Conservation (phyloP, 345 rosid genomes). For the Crucihimalaya himalaica region DNA sequence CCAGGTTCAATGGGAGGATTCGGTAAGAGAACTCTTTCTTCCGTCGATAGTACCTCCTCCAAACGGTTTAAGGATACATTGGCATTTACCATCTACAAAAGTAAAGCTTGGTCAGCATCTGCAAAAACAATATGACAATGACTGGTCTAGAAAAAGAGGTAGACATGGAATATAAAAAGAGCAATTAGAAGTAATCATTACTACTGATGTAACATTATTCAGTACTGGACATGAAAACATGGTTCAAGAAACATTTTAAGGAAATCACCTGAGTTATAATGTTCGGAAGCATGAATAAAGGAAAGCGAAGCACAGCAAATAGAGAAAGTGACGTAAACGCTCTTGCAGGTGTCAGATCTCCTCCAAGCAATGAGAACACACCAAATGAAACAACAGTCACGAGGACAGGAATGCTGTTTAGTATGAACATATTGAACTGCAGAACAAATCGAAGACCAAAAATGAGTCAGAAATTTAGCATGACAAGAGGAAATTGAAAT, state of each 20-base stretch:
- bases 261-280: slow-evolving; percentile 83
- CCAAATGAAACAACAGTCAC: slow-evolving; percentile 95
- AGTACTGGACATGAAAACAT: slow-evolving; percentile 11
- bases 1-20: slow-evolving; percentile 80
- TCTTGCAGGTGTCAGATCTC: slow-evolving; percentile 95
- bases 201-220: neutral
- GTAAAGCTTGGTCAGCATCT: slow-evolving; percentile 32
- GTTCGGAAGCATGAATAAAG: slow-evolving; percentile 94
- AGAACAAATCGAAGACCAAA: slow-evolving; percentile 41
- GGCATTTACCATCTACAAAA: slow-evolving; percentile 78
- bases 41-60: slow-evolving; percentile 88
- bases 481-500: neutral
- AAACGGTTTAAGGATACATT: slow-evolving; percentile 91
- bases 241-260: neutral
- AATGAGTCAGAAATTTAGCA: slow-evolving; percentile 36
- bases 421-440: slow-evolving; percentile 82
- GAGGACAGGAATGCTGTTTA: slow-evolving; percentile 89
- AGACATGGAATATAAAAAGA: neutral
- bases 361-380: slow-evolving; percentile 93
- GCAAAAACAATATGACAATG: neutral
- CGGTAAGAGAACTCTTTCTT: slow-evolving; percentile 90
- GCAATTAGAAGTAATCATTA: neutral
- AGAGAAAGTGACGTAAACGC: slow-evolving; percentile 96
- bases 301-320: slow-evolving; percentile 96
- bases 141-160: slow-evolving; percentile 9